phyloP scores from a whole-genome alignment of 2,329 filamentous ascomycete genomes.

The Hypocrella siamensis region DNA sequence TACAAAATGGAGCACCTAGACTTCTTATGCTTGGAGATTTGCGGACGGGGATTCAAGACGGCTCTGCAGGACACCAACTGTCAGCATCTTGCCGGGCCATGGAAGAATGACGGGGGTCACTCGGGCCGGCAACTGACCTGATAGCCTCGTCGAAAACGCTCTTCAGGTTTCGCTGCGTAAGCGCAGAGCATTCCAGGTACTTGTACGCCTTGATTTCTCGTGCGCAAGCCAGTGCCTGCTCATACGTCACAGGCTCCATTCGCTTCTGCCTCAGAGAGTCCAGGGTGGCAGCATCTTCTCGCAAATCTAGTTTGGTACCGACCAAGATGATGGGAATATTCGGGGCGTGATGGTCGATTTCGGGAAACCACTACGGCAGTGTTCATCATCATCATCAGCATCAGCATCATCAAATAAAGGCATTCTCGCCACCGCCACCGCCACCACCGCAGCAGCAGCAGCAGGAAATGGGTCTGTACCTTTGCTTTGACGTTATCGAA shows the following conservation, averaged over 20 bases:
- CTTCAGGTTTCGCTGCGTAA: conserved; percentile 95
- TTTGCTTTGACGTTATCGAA: conserved; percentile 99
- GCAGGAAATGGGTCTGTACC: conserved; percentile 37
- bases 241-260: conserved; percentile 73
- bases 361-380: conserved; percentile 68
- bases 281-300: conserved; percentile 72
- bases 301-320: conserved; percentile 89
- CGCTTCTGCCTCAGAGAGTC: conserved; percentile 77
- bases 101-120: neutral
- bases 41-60: conserved; percentile 53
- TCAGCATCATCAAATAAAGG: too few species aligned
- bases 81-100: neutral
- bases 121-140: conserved; percentile 43
- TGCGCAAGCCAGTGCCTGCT: conserved; percentile 74
- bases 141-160: conserved; percentile 98
- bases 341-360: conserved; percentile 93
- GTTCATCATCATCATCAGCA: too few species aligned
- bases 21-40: conserved; percentile 42
- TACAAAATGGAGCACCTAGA: conserved; percentile 57
- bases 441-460: too few species aligned
- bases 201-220: conserved; percentile 95
- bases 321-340: conserved; percentile 94
- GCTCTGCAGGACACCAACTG: conserved; percentile 30
- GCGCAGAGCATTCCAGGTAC: conserved; percentile 92
- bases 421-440: too few species aligned